Evolutionary conservation across 2,329 filamentous ascomycete species (phyloP), one percentile per base, ranked within the genome.

Genomic region (Acephala macrosclerotiorum): DNA sequence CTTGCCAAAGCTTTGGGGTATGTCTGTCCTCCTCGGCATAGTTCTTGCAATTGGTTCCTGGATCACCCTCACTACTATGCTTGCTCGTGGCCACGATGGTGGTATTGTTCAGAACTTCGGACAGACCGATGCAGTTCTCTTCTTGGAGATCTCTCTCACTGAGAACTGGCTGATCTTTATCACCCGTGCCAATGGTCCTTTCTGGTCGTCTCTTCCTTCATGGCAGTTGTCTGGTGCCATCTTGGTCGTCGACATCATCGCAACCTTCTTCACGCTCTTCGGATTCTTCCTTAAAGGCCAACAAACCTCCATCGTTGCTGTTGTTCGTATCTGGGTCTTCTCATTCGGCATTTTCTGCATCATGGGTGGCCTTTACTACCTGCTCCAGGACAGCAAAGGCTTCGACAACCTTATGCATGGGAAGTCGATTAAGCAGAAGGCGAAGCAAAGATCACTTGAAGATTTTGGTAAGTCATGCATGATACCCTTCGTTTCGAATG

Each of bases 101-200:
- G 93, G 93, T 86, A 95, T 97, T 74, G 91, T 94, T 71, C 91
- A 97, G 85, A 95, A 96, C 83, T 92, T 91, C 74, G 93, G 93
- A 86, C 87, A 90, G 77, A 83, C 92, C 63, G 92, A 97, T 73
- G 88, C 89, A 73, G 89, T 97, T 65, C 81, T 97, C 75, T 97
- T 97, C 87, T 89, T 97, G 42, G 88, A 97, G 82, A 92, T 97
- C 79, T 93, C 92, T 14, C 87, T 97, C 62, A 94, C 93, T 67
- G 92, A 97, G 85, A 97, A 96, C 83, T 97, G 94, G 93, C 87
- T 97, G 60, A 97, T 97, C 81, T 96, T 97, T 84, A 95, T 97
- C 82, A 97, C 93, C 71, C 93, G 94, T 85, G 91, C 93, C 81
- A 94, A 94, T 80, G 93, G 93, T 75, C 92, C 93, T 62, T 95